Percentiles rank a stretch among this genome's conserved stretches.
phyloP scores from a whole-genome alignment of 139 green algal species.

The Chlamydomonas asymmetrica region DNA sequence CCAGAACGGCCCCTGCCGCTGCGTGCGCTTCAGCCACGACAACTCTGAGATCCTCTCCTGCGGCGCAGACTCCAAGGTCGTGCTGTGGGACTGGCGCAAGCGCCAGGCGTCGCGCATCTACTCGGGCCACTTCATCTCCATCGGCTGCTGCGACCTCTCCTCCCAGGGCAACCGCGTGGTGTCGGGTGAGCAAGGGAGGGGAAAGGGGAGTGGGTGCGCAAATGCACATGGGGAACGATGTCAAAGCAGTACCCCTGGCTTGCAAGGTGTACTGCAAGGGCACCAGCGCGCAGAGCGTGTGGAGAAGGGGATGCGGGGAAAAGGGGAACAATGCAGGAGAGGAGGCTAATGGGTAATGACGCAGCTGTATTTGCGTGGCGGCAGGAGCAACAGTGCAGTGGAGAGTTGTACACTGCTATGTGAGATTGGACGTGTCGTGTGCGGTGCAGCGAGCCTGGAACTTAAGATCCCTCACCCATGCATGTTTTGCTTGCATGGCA shows the following conservation, averaged over 20 bases:
- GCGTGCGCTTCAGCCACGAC: conserved; percentile 39
- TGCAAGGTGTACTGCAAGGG: too few species aligned
- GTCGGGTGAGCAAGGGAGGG: conserved; percentile 15
- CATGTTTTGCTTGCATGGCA: neutral
- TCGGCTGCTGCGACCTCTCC: conserved; percentile 43
- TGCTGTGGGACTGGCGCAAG: conserved; percentile 54
- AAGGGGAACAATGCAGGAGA: too few species aligned
- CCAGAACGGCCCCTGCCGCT: conserved; percentile 53
- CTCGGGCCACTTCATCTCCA: conserved; percentile 54
- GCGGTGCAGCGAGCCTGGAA: too few species aligned
- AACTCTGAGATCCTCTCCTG: conserved; percentile 51
- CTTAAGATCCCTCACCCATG: too few species aligned
- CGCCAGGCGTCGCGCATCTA: conserved; percentile 40
- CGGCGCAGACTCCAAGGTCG: conserved; percentile 46
- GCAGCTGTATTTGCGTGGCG: too few species aligned
- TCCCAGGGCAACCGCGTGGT: conserved; percentile 37
- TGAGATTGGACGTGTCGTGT: neutral
- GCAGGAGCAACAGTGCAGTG: too few species aligned
- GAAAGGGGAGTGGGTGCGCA: too few species aligned
- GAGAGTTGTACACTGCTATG: neutral
- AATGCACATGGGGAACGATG: too few species aligned
- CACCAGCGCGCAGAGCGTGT: too few species aligned
- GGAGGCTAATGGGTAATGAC: too few species aligned
- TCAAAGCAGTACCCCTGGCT: too few species aligned
- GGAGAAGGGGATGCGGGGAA: too few species aligned